Base-by-base conservation (phyloP, 2,329 filamentous ascomycete genomes). In the Ophiostoma tasmaniense region DNA sequence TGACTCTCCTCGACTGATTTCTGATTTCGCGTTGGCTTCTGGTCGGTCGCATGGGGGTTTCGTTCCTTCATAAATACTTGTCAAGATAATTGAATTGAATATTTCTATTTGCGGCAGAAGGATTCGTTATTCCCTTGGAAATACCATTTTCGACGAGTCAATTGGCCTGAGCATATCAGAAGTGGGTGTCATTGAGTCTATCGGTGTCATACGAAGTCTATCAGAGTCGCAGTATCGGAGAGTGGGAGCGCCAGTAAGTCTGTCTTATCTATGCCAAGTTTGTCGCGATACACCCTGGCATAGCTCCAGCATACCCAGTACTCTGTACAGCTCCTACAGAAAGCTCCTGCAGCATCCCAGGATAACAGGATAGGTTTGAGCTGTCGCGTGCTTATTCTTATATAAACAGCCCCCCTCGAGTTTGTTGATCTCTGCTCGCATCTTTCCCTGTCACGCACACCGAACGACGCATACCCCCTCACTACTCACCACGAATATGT, bases 191-290 rank as follows among this genome's bases (percentile, higher is more conserved):
- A 20, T 17, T 20, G 20, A 22, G 22, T 50, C n/a, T n/a, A n/a
- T n/a, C n/a, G n/a, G n/a, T 22, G 22, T 22, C n/a, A 50, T 50
- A 50, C 45, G 3, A 6, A 45, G 42, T 45, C 17, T 59, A 20
- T 30, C 55, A 30, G 13, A 61, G 50, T 33, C 25, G 55, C 55
- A 61, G 25, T 61, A 61, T 61, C 55, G 25, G 25, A 61, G 55
- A 61, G 55, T 61, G 55, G 55, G 55, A 61, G 55, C 14, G 14
- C 11, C 25, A 17, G 13, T 33, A 25, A 22, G n/a, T 11, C 50
- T 55, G 10, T 25, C 55, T 61, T 61, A 61, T 61, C 55, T 61
- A 61, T 61, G 55, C 55, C 55, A 61, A 61, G 55, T 28, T 61
- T 30, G 25, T 55, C 50, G 25, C 50, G n/a, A 55, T 55, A 55